Conservation (phyloP, 768 basidiomycete genomes). For the Rhizopogon roseolus region DNA sequence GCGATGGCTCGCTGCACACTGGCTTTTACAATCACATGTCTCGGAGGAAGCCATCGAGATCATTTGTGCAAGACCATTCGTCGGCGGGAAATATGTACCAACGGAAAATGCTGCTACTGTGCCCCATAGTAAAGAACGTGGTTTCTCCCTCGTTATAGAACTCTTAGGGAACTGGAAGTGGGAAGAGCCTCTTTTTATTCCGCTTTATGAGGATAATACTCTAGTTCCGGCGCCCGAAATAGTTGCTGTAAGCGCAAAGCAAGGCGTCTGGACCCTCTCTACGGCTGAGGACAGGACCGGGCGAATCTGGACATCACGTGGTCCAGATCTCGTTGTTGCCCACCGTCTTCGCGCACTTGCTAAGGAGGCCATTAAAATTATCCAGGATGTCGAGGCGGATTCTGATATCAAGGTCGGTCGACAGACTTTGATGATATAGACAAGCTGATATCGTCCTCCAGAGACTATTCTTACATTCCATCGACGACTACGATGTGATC, state of each 20-base stretch:
- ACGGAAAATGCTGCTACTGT: conserved; percentile 37
- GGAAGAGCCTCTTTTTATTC: conserved; percentile 69
- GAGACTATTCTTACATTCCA: conserved; percentile 84
- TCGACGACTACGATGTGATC: conserved; percentile 80
- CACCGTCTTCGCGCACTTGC: conserved; percentile 71
- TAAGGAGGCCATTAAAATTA: conserved; percentile 59
- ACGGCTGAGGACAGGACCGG: conserved; percentile 79
- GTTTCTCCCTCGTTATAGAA: conserved; percentile 69
- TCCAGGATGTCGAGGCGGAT: conserved; percentile 50
- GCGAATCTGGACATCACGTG: conserved; percentile 65
- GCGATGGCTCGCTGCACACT: conserved; percentile 90
- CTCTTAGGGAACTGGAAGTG: conserved; percentile 84
- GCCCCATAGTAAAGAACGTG: conserved; percentile 75
- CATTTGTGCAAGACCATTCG: conserved; percentile 74
- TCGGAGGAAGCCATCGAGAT: conserved; percentile 80
- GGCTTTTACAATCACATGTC: conserved; percentile 73
- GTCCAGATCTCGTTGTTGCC: conserved; percentile 70
- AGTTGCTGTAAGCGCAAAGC: conserved; percentile 27
- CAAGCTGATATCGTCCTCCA: conserved; percentile 24
- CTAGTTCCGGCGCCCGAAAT: conserved; percentile 6
- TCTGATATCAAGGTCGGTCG: conserved; percentile 52
- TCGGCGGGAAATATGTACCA: conserved; percentile 37
- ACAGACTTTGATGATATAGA: background rate
- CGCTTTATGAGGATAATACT: conserved; percentile 48
- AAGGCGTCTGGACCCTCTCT: conserved; percentile 68